Base-by-base conservation (phyloP, 2,329 filamentous ascomycete species). In the Penicillium hordei region DNA sequence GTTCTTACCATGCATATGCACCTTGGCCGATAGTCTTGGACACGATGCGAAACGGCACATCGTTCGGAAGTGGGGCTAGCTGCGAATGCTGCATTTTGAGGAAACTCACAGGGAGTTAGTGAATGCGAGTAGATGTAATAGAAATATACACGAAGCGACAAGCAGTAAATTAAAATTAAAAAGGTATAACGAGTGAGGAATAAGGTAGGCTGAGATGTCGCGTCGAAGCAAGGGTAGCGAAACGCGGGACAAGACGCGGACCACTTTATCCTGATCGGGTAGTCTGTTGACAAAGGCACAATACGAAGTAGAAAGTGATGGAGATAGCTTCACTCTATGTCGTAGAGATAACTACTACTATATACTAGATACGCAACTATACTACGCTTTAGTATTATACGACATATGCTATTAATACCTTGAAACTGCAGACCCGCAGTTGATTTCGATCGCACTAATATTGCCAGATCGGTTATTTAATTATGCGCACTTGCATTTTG, bases 11-110 rank as follows among this genome's bases (percentile, higher is more conserved):
- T 73, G 94, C 94, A 83, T 99, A 99, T 67, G 94, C 94, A 68
- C 94, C 94, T 73, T 91, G 89, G 55, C 94, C 94, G 68, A 99
- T 96, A 15, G 94, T 99, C 75, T 94, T 94, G 60, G 94, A 97
- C 69, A 99, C 85, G 70, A 99, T 89, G 64, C 93, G 87, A 76
- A 99, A 99, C 52, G 94, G 94, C 49, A 99, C 82, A 70, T 96
- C 86, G 61, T 68, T 71, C 25, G 94, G 94, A 50, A 97, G 81
- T 64, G 93, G 92, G 71, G 92, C 92, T 66, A 93, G 79, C 78
- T 99, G 94, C 65, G 92, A 96, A 83, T 96, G 83, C 70, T 81
- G 81, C 80, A 86, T 85, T 55, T 70, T 65, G 71, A 42, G 38
- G 63, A 67, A 62, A n/a, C 15, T 55, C 29, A n/a, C 43, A 19